phyloP scores from a whole-genome alignment of 2,329 filamentous ascomycete genomes.

The Ceratocystis huliohia region DNA sequence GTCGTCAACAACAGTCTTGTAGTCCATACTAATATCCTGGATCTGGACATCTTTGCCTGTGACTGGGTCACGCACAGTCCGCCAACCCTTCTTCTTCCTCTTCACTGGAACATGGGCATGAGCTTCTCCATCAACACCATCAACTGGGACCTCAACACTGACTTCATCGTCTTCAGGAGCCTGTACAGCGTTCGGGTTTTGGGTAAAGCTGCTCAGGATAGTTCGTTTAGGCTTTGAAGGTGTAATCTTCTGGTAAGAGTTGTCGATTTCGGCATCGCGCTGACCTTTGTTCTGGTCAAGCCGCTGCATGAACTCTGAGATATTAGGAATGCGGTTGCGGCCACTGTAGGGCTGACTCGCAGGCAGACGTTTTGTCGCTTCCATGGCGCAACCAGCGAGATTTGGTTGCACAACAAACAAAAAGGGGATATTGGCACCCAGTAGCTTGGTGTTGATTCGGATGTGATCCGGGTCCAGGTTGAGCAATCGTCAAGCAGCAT shows the following conservation, averaged over 20 bases:
- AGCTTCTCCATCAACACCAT: slow-evolving; percentile 33
- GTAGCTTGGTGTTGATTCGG: background rate
- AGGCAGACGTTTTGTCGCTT: slow-evolving; percentile 33
- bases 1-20: slow-evolving; percentile 57
- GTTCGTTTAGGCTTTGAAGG: background rate
- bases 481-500: background rate
- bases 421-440: background rate
- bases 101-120: slow-evolving; percentile 26
- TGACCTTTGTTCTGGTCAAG: slow-evolving; percentile 68
- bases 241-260: slow-evolving; percentile 27
- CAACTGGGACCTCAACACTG: slow-evolving; percentile 29
- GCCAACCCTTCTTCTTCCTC: slow-evolving; percentile 44
- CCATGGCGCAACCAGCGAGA: slow-evolving; percentile 26
- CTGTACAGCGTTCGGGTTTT: slow-evolving; percentile 26
- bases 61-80: slow-evolving; percentile 71
- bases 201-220: slow-evolving; percentile 25
- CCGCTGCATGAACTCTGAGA: slow-evolving; percentile 67
- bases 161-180: background rate
- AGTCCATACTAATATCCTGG: slow-evolving; percentile 60
- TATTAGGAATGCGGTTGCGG: slow-evolving; percentile 71
- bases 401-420: background rate
- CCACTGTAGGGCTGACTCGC: slow-evolving; percentile 65
- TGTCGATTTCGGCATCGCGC: slow-evolving; percentile 59
- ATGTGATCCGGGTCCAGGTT: background rate
- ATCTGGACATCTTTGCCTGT: slow-evolving; percentile 80